Evolutionary conservation across 1,284 basidiomycete genomes (phyloP), one percentile per base, ranked within the genome.

Genomic region (Lentinula novae-zelandiae): DNA sequence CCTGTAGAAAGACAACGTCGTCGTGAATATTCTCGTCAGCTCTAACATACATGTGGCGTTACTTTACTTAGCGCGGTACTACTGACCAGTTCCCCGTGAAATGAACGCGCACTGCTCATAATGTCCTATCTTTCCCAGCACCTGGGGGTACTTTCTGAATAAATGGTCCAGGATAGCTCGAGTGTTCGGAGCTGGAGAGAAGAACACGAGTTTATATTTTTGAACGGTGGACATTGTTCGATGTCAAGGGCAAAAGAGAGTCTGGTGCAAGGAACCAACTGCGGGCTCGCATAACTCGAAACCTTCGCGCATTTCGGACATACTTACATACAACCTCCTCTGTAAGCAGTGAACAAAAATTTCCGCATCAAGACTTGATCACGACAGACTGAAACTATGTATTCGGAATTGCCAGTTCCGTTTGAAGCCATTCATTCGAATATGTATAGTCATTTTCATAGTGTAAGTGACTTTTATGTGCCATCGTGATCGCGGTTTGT

Each of bases 81-180:
- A 57, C 75, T 70, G 63, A 81, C 83, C 83, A 53, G 72, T 78
- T 60, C 84, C 82, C n/a, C 71, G 74, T 15, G 77, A 73, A 38
- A 82, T 69, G 68, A 84, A 84, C n/a, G 83, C 82, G 63, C 77
- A 81, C 50, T 76, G 73, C 48, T 79, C 74, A 66, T 85, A 83
- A 27, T 79, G 70, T 42, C 82, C 82, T 40, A 82, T 78, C 60
- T 76, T 78, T 27, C 82, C 82, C 12, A 83, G 69, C 40, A 73
- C 66, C 36, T 75, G 67, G 5, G 82, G 79, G 62, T 75, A 78
- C 52, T 70, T 74, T 33, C 66, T 56, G 69, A 84, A 82, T 5
- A 84, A 69, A 58, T 77, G 75, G 48, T 73, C 68, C 31, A 84
- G 70, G 48, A 82, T 74, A 0, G 62, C 59, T 20, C 69, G 69